These are phyloP conservation scores for Rhododendron molle DNA, from an alignment of 148 eudicot genomes.

Conservation along the genomic window DNA sequence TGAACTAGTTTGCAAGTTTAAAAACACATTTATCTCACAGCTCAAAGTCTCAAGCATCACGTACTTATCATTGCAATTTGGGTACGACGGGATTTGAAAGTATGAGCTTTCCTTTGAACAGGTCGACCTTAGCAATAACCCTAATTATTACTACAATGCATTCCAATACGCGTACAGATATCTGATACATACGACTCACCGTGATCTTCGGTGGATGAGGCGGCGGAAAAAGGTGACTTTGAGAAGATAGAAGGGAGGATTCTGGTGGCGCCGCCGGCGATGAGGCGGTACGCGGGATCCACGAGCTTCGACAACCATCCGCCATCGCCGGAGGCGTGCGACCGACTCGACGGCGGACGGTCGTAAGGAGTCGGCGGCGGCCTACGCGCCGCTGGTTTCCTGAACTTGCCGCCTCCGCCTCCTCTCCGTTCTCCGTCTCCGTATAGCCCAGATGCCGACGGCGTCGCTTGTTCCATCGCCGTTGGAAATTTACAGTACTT, in stretches of 20 bases:
- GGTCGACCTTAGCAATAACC: background rate
- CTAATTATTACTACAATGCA: background rate
- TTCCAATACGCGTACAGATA: background rate
- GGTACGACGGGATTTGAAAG: background rate
- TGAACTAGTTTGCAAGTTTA: too few relatives aligned
- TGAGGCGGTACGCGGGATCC: conserved; percentile 55
- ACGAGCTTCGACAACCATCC: conserved; percentile 69
- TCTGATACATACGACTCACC: conserved; percentile 20
- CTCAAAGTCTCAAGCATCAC: too few relatives aligned
- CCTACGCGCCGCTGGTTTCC: conserved; percentile 34
- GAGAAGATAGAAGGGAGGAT: conserved; percentile 53
- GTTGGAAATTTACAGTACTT: background rate
- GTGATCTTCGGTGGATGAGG: conserved; percentile 5
- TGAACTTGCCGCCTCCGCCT: conserved; percentile 61
- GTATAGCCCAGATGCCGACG: conserved; percentile 25
- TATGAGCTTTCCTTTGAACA: background rate
- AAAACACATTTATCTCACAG: too few relatives aligned
- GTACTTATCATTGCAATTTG: too few relatives aligned
- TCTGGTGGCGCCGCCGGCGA: conserved; percentile 60
- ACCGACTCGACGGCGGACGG: conserved; percentile 37
- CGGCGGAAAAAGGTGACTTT: conserved; percentile 15
- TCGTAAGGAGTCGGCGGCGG: conserved; percentile 58
- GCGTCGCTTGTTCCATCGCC: conserved; percentile 26
- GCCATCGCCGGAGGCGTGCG: conserved; percentile 6
- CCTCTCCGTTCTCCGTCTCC: conserved; percentile 30